Evolutionary conservation across 2,329 filamentous ascomycete genomes (phyloP).

Genomic region (Microdochium bolleyi): DNA sequence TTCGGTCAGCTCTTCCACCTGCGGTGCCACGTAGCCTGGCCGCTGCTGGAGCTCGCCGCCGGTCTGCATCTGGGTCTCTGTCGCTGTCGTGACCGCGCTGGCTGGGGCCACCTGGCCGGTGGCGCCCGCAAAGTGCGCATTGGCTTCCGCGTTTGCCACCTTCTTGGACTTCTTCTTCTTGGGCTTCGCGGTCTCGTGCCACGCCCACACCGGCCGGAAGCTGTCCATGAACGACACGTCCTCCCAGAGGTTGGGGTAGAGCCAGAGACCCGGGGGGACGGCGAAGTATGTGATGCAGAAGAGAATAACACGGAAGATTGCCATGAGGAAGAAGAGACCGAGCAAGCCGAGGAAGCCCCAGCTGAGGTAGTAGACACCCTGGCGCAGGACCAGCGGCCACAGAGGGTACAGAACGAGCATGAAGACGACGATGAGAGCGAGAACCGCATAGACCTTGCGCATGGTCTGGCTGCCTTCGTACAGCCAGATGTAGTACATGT

Average conservation of each 20-base stretch:
- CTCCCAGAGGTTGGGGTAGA: constrained; percentile 96
- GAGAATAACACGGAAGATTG: constrained; percentile 89
- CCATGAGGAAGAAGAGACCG: constrained; percentile 94
- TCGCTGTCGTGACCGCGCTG: constrained; percentile 48
- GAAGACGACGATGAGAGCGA: constrained; percentile 78
- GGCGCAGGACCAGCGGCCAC: constrained; percentile 84
- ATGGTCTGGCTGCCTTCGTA: constrained; percentile 93
- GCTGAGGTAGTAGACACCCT: constrained; percentile 94
- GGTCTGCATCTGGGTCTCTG: constrained; percentile 44
- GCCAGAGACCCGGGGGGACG: constrained; percentile 83
- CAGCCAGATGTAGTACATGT: constrained; percentile 94
- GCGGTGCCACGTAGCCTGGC: constrained; percentile 38
- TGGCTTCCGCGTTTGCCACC: constrained; percentile 19
- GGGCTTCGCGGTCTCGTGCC: constrained; percentile 64
- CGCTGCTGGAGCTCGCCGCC: constrained; percentile 17
- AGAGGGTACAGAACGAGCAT: constrained; percentile 89
- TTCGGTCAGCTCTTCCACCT: constrained; percentile 43
- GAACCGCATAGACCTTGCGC: constrained; percentile 82
- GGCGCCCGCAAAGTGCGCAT: constrained; percentile 38
- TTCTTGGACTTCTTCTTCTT: constrained; percentile 46
- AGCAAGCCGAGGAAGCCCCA: constrained; percentile 88
- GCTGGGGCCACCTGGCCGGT: constrained; percentile 45
- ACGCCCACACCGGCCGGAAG: constrained; percentile 93
- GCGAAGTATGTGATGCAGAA: constrained; percentile 90
- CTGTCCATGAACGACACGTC: constrained; percentile 98